Evolutionary conservation across 257 asterid species (phyloP), one percentile per base, ranked within the genome.

Genomic region (Solanum lycopersicoides): DNA sequence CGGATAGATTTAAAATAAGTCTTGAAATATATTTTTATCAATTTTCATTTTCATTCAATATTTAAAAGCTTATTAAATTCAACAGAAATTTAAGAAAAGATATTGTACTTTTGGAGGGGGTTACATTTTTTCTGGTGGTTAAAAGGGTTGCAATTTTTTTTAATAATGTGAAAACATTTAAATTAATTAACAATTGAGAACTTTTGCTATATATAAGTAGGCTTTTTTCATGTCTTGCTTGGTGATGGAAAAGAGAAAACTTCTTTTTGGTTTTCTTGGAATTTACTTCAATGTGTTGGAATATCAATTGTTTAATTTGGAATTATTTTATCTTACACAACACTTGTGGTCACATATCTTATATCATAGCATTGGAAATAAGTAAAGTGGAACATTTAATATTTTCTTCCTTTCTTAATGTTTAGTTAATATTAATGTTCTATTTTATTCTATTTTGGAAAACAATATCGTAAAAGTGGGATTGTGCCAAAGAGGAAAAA

Each of bases 201-300:
- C 45, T 32, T 50, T 47, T 32, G 18, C 69, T 50, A 50, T 50
- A 50, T 50, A 50, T 50, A 50, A 30, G 32, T 47, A 32, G 85
- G 32, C 44, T 32, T 53, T 76, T 84, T 45, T 71, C 87, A 56
- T 60, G 60, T 71, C 86, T 90, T 89, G 92, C 93, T 91, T 92
- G 87, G 21, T 73, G 53, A 72, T 91, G 42, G 68, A 82, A 90
- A 87, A 91, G 60, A 12, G 12, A 50, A 66, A 44, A 9, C 76
- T 32, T 34, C 37, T 84, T 71, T 83, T 80, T 44, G 77, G 45
- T 37, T 90, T 88, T 84, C 92, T 88, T 92, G 47, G 82, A 87
- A 88, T 88, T 73, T 50, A 92, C 94, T 92, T 88, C 84, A 65
- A 13, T 75, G 53, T 84, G 74, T 45, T 60, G 60, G 30, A 41